These are phyloP conservation scores for Ceratocystis harringtonii DNA, from an alignment of 2,329 filamentous ascomycete genomes.

Conservation along the genomic window DNA sequence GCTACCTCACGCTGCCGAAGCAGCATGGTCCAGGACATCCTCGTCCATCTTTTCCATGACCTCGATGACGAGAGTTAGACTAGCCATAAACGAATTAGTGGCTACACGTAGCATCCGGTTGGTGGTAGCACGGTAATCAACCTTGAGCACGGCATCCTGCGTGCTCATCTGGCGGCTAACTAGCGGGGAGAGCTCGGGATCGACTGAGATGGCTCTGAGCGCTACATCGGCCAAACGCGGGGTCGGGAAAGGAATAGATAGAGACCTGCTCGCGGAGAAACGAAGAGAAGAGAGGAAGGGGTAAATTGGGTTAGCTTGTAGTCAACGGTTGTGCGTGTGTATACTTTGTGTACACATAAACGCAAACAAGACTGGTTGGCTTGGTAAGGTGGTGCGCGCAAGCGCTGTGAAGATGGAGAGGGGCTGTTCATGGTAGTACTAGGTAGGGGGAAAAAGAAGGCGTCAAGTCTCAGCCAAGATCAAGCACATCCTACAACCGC, in stretches of 20 bases:
- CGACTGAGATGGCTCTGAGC: conserved; percentile 61
- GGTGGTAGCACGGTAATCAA: conserved; percentile 73
- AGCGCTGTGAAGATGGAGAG: background rate
- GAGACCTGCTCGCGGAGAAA: conserved; percentile 35
- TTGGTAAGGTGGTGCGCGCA: background rate
- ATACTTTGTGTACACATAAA: no score
- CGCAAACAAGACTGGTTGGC: background rate
- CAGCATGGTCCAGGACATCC: conserved; percentile 47
- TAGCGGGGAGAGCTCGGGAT: conserved; percentile 74
- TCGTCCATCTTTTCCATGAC: conserved; percentile 84
- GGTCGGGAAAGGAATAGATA: conserved; percentile 70
- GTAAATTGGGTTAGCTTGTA: background rate
- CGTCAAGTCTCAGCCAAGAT: background rate
- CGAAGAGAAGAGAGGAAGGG: conserved; percentile 17
- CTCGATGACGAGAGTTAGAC: conserved; percentile 64
- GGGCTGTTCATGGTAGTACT: background rate
- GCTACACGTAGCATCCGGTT: conserved; percentile 94
- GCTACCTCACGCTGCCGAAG: background rate
- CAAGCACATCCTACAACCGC: background rate
- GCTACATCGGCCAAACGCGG: conserved; percentile 63
- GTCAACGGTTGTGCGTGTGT: background rate
- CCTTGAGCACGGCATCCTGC: conserved; percentile 41
- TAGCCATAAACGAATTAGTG: conserved; percentile 94
- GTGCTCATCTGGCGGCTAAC: conserved; percentile 59
- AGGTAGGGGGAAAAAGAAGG: background rate